Conservation (phyloP, 495 filamentous ascomycete species). For the Neurospora sp. region DNA sequence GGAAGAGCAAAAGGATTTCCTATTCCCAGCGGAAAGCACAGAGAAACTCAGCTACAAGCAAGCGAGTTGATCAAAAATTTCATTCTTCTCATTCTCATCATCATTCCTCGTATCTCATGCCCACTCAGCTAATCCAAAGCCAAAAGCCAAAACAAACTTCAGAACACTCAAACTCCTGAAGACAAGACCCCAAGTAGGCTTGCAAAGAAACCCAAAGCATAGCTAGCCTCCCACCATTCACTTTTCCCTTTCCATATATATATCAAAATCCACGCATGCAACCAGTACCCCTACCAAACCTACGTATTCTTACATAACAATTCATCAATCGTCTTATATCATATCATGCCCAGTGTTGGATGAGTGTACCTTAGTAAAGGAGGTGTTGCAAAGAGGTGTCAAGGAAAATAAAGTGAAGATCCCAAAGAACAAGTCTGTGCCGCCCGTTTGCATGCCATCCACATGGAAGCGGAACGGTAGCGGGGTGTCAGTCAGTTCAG, state of each 20-base stretch:
- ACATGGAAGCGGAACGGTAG: background rate
- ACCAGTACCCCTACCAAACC: background rate
- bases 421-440: background rate
- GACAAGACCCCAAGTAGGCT: background rate
- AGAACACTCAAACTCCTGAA: background rate
- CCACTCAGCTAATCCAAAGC: background rate
- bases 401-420: background rate
- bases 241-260: background rate
- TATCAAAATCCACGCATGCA: background rate
- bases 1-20: too few relatives aligned
- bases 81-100: background rate
- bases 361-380: background rate
- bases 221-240: background rate
- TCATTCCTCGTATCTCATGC: background rate
- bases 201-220: background rate
- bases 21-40: too few relatives aligned
- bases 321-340: background rate
- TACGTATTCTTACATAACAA: background rate
- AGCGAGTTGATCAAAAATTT: too few relatives aligned
- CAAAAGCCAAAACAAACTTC: background rate
- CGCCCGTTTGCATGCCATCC: background rate
- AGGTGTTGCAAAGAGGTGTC: background rate
- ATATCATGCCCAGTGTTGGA: background rate
- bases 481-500: background rate
- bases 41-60: too few relatives aligned